These are phyloP conservation scores for Rhamnella rubrinervis DNA, from an alignment of 331 rosid species.

Conservation along the genomic window DNA sequence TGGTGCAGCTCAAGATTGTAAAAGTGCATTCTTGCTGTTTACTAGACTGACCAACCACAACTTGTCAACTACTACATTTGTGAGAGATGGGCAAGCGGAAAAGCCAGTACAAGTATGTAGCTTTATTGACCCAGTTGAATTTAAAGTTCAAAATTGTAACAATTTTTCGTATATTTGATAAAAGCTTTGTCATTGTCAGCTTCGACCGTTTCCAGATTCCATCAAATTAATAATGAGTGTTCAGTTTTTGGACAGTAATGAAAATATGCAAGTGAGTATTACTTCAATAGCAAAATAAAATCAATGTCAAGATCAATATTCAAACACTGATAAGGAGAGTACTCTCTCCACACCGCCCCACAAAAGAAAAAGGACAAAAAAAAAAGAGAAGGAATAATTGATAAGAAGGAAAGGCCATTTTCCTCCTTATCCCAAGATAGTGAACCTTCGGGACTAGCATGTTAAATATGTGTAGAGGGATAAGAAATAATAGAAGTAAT, in stretches of 20 bases:
- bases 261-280: neutral
- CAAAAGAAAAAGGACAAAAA: neutral
- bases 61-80: no score
- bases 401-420: slow-evolving; percentile 16
- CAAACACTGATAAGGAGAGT: slow-evolving; percentile 1
- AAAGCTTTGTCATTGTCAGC: neutral
- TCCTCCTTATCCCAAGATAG: slow-evolving; percentile 18
- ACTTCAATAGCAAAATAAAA: slow-evolving; percentile 5
- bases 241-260: neutral
- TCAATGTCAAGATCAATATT: slow-evolving; percentile 14
- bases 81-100: neutral
- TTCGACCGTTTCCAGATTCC: neutral
- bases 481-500: neutral
- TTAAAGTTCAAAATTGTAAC: neutral
- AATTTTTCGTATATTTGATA: neutral
- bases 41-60: neutral
- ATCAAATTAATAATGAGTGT: neutral
- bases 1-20: no score
- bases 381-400: slow-evolving; percentile 7
- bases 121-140: neutral
- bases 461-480: neutral
- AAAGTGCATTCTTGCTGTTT: neutral
- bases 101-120: neutral
- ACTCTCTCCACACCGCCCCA: neutral
- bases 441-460: neutral